Percentiles rank a stretch among this genome's conserved stretches.
phyloP scores from a whole-genome alignment of 129 eudicot species.

The Arctium lappa region DNA sequence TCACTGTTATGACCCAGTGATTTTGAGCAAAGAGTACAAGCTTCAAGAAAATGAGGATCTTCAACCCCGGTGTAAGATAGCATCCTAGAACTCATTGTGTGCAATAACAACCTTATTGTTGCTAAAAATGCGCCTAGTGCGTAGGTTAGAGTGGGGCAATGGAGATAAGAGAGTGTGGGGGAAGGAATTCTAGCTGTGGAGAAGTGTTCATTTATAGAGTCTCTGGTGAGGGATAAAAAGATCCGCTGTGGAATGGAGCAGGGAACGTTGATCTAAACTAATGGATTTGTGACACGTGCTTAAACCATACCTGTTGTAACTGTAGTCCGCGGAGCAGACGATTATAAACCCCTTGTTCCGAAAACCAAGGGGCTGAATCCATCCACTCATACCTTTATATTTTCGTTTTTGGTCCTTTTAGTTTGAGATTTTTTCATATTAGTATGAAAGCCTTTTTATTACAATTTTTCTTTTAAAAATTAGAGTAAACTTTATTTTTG shows the following conservation, averaged over 20 bases:
- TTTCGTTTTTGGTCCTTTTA: neutral
- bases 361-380: constrained; percentile 8
- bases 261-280: constrained; percentile 3
- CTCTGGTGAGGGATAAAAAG: neutral
- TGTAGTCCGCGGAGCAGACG: neutral
- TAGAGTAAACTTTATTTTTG: too few species aligned
- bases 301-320: neutral
- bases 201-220: constrained; percentile 33
- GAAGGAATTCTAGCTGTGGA: constrained; percentile 29
- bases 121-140: constrained; percentile 27
- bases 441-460: neutral
- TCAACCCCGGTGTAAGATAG: constrained; percentile 46
- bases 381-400: neutral
- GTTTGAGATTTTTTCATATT: neutral
- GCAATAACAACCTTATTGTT: neutral
- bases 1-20: constrained; percentile 58
- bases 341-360: neutral
- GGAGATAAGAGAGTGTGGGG: constrained; percentile 30
- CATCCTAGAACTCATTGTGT: constrained; percentile 34
- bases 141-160: constrained; percentile 16
- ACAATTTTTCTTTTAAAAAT: neutral
- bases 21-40: constrained; percentile 70
- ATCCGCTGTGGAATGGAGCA: constrained; percentile 13
- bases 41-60: constrained; percentile 67
- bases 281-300: constrained; percentile 2